Evolutionary conservation across 345 rosid genomes (phyloP), one percentile per base, ranked within the genome.

Genomic region (Lumnitzera racemosa): DNA sequence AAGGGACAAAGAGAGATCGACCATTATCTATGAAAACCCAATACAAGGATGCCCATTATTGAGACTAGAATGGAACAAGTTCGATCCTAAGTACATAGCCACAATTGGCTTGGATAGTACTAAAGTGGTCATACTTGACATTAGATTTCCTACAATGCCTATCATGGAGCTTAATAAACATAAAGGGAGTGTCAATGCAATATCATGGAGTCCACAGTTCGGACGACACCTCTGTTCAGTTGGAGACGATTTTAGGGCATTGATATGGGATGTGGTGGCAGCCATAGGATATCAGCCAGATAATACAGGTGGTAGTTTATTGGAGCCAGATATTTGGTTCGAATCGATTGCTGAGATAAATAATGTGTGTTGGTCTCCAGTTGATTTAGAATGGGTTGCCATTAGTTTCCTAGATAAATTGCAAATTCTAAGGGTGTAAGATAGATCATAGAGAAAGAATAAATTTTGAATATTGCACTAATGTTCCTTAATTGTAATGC

Each of bases 11-110:
- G 87, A 84, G 47, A 60, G 81, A 20, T 84, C 87, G 0, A 84
- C 87, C 0, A 84, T 84, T 27, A 76, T 84, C 17, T 84, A 81
- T 11, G 90, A 81, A 60, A 84, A 73, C 13, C 67, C 81, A 0
- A 17, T 46, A 0, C 77, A 55, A 16, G 76, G 69, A 0, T 51
- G 67, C 56, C 81, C 85, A 0, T 24, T 84, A 64, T 27, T 81
- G 25, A 72, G 90, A 61, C 29, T 84, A 4, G 90, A 81, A 41
- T 84, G 90, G 90, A 81, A 80, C 66, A 81, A 80, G 56, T 64
- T 71, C 5, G 90, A 84, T 55, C 83, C 90, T 2, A 74, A 74
- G 55, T 76, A 73, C 49, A 69, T 84, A 47, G 90, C 80, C 1
- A 74, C 90, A 0, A 63, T 78, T 2, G 81, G 81, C 0, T 59